phyloP scores from a whole-genome alignment of 352 stramenopile genomes.

The Globisporangium canariense region DNA sequence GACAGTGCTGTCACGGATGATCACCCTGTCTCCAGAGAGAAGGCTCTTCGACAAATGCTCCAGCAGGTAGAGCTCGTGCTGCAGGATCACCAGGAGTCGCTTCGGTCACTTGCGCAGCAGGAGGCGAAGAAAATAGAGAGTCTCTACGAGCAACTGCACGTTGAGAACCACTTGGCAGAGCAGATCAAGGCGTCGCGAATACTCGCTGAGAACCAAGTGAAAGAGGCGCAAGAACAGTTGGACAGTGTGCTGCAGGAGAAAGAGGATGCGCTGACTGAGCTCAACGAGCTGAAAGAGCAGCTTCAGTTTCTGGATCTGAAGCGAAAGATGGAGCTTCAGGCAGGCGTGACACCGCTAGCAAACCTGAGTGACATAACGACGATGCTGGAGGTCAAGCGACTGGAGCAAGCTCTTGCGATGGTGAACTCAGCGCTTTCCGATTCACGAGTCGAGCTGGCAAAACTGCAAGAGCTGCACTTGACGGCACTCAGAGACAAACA shows the following conservation, averaged over 20 bases:
- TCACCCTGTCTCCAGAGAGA: slow-evolving; percentile 6
- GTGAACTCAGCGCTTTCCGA: slow-evolving; percentile 38
- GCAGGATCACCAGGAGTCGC: slow-evolving; percentile 40
- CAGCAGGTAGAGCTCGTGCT: slow-evolving; percentile 42
- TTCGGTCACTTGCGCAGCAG: slow-evolving; percentile 43
- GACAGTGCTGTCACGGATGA: slow-evolving; percentile 10
- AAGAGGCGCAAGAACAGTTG: slow-evolving; percentile 31
- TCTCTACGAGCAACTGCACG: slow-evolving; percentile 53
- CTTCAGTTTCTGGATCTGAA: slow-evolving; percentile 45
- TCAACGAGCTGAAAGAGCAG: slow-evolving; percentile 50
- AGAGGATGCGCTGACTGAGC: slow-evolving; percentile 27
- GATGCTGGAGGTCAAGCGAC: slow-evolving; percentile 32
- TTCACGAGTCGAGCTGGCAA: slow-evolving; percentile 42
- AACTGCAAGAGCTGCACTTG: slow-evolving; percentile 39
- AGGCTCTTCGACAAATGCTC: slow-evolving; percentile 48
- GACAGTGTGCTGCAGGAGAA: slow-evolving; percentile 36
- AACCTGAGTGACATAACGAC: slow-evolving; percentile 15
- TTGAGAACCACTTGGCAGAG: slow-evolving; percentile 41
- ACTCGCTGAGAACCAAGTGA: slow-evolving; percentile 26
- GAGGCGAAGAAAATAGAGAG: slow-evolving; percentile 44
- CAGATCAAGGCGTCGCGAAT: slow-evolving; percentile 35
- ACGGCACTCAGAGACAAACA: slow-evolving; percentile 47
- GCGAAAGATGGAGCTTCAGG: slow-evolving; percentile 39
- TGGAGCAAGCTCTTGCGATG: slow-evolving; percentile 39
- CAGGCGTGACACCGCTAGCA: neutral